Evolutionary conservation across 2,329 filamentous ascomycete species (phyloP).

Genomic region (Laburnicola sp.): DNA sequence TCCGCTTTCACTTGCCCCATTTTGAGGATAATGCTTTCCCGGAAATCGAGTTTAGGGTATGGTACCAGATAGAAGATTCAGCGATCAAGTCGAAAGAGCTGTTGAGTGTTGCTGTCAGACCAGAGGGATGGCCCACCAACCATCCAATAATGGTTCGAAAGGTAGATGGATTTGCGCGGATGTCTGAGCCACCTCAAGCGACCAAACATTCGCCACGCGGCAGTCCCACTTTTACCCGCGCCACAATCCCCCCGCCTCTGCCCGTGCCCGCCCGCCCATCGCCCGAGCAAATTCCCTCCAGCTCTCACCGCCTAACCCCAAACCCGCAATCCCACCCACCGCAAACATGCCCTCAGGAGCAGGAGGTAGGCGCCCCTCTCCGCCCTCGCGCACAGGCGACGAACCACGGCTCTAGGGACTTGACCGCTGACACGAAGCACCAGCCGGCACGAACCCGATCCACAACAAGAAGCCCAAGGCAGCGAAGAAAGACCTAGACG

Average conservation of each 20-base stretch:
- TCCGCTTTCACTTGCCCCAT: too few species aligned
- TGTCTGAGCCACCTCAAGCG: neutral
- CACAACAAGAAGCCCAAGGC: conserved; percentile 79
- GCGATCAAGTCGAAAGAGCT: too few species aligned
- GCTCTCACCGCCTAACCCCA: conserved; percentile 6
- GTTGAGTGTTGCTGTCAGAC: too few species aligned
- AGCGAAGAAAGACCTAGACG: conserved; percentile 77
- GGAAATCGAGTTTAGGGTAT: too few species aligned
- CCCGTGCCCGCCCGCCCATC: conserved; percentile 14
- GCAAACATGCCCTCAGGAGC: conserved; percentile 55
- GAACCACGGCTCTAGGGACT: neutral
- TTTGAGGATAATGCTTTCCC: too few species aligned
- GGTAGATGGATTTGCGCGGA: too few species aligned
- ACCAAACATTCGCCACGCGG: neutral
- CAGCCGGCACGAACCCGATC: conserved; percentile 58
- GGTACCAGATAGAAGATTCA: too few species aligned
- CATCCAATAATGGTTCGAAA: too few species aligned
- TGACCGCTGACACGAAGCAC: neutral
- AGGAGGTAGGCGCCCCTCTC: conserved; percentile 47
- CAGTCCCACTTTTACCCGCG: conserved; percentile 7
- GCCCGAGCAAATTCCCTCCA: conserved; percentile 6
- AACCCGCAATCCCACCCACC: conserved; percentile 7
- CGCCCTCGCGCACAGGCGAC: neutral
- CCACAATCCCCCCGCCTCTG: conserved; percentile 9
- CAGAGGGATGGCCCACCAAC: too few species aligned